Conservation (phyloP, 805 yeast species). For the Naumovozyma dairenensis region DNA sequence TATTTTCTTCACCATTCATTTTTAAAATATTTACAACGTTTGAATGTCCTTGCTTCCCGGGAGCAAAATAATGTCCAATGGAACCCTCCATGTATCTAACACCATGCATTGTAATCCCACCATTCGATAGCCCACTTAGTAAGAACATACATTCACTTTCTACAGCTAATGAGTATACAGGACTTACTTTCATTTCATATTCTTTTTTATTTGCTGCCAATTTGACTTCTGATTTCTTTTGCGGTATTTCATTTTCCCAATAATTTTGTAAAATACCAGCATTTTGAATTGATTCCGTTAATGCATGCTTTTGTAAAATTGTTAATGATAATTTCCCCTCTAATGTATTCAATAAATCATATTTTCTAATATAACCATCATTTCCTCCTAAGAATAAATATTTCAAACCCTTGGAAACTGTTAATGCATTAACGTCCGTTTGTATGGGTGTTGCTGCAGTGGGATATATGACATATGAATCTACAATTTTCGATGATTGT, state of each 20-base stretch:
- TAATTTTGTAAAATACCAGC: constrained; percentile 77
- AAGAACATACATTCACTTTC: constrained; percentile 80
- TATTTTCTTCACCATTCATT: constrained; percentile 51
- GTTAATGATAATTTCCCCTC: constrained; percentile 84
- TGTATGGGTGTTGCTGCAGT: constrained; percentile 82
- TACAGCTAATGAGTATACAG: constrained; percentile 80
- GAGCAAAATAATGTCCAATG: constrained; percentile 62
- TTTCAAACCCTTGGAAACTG: constrained; percentile 68
- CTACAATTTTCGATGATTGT: constrained; percentile 41
- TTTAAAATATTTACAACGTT: constrained; percentile 66
- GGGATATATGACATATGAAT: constrained; percentile 64
- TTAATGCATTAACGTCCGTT: constrained; percentile 65
- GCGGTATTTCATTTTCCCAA: constrained; percentile 96
- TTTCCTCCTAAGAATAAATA: constrained; percentile 93
- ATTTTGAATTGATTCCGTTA: constrained; percentile 75
- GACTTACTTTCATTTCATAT: constrained; percentile 55
- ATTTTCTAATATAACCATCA: constrained; percentile 87
- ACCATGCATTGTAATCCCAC: constrained; percentile 81
- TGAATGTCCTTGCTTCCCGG: constrained; percentile 39
- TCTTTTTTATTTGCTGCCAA: constrained; percentile 28
- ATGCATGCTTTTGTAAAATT: constrained; percentile 80
- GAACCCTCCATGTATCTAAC: constrained; percentile 75
- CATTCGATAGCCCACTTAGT: constrained; percentile 67
- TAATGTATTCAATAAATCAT: constrained; percentile 74
- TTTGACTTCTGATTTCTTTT: constrained; percentile 34